Evolutionary conservation across 176 grass and related monocot species (phyloP), one percentile per base, ranked within the genome.

Genomic region (Carex parvula): DNA sequence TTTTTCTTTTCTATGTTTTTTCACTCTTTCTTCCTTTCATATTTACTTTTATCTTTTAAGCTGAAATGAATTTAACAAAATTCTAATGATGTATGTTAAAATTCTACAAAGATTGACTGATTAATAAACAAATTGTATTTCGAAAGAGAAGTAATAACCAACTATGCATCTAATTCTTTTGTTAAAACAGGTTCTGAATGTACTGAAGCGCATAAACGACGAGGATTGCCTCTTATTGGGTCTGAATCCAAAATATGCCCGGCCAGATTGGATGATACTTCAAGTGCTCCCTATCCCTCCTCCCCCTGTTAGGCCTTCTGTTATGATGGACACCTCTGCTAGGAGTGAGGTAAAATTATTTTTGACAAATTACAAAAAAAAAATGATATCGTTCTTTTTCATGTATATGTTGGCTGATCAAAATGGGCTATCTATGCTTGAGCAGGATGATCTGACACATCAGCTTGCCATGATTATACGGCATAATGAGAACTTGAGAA

Each of bases 251-350:
- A 98, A 98, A 79, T 98, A 83, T 89, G 95, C 95, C 53, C 95
- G 95, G n/a, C 95, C 95, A 12, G 95, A 98, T 86, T 98, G 95
- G 95, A 98, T 98, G 95, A 98, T 94, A 87, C 68, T 98, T 48
- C 95, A 98, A 94, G 95, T 98, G 48, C 90, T 98, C 85, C 95
- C 95, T 17, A 93, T 98, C 84, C 95, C 95, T 74, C 95, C 95
- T 63, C 95, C 92, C 68, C 95, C 95, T 86, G 95, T 98, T 72
- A 94, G 95, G 87, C 95, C 95, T 87, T 98, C 95, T 87, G 95
- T 98, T 50, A 98, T 98, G 95, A 98, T 98, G 95, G 95, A 98
- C 88, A 98, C 95, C 53, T 98, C 95, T 84, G 94, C 95, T 42
- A 92, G 95, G 87, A 98, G 95, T 77, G 95, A 98, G 92, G 95